Evolutionary conservation across 2,329 filamentous ascomycete genomes (phyloP).

Genomic region (Ophiosphaerella narmari): DNA sequence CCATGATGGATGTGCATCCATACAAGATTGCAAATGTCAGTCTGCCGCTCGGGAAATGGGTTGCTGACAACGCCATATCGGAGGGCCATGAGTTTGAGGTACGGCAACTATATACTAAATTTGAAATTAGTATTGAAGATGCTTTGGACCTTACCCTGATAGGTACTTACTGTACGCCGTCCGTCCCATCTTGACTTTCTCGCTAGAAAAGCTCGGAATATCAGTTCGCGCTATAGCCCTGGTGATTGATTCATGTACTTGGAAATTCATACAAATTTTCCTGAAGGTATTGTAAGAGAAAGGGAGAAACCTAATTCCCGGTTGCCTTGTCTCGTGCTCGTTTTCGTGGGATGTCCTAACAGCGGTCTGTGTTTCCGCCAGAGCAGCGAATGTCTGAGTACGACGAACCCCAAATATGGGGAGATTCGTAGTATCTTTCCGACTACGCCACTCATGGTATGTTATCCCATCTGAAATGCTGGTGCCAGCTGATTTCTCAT

Average conservation of each 20-base stretch:
- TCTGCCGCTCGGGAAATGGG: constrained; percentile 9
- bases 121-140: not conserved
- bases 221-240: constrained; percentile 16
- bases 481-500: no score
- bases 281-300: constrained; percentile 15
- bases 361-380: not conserved
- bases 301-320: constrained; percentile 8
- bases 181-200: constrained; percentile 11
- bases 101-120: constrained; percentile 25
- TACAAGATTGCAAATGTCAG: constrained; percentile 21
- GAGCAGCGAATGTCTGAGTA: not conserved
- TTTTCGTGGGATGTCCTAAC: not conserved
- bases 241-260: constrained; percentile 17
- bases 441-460: no score
- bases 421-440: no score
- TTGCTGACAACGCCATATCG: constrained; percentile 21
- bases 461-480: no score
- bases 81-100: constrained; percentile 18
- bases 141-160: not conserved
- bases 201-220: constrained; percentile 13
- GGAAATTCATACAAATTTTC: constrained; percentile 7
- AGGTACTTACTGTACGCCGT: constrained; percentile 11
- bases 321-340: not conserved
- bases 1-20: constrained; percentile 8
- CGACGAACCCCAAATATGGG: no score